These are phyloP conservation scores for Trametes cingulata DNA, from an alignment of 768 basidiomycete genomes.

Conservation along the genomic window DNA sequence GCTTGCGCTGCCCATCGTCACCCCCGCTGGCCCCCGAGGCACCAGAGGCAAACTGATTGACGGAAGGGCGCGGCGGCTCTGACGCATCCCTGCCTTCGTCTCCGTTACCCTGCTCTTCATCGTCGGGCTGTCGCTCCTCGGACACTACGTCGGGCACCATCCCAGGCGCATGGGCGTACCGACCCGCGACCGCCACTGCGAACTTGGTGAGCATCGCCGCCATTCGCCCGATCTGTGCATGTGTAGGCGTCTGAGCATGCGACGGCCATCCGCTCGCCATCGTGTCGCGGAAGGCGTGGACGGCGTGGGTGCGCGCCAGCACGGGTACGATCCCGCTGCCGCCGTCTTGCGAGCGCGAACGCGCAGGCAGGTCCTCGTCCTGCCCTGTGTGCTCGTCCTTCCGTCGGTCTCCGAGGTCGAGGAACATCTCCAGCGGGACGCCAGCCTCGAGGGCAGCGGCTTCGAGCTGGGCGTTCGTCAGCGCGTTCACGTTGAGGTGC, in stretches of 20 bases:
- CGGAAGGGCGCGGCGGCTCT: neutral
- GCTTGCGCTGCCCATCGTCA: neutral
- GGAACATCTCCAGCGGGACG: constrained; percentile 52
- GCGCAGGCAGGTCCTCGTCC: neutral
- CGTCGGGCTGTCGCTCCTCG: neutral
- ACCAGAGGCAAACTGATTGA: neutral
- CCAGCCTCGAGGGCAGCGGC: constrained; percentile 70
- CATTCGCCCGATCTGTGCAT: constrained; percentile 61
- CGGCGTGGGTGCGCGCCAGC: constrained; percentile 4
- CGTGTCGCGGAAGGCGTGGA: constrained; percentile 10
- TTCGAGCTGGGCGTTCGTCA: constrained; percentile 56
- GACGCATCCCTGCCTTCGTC: neutral
- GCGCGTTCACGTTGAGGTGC: constrained; percentile 63
- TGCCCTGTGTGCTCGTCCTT: neutral
- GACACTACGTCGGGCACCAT: constrained; percentile 5
- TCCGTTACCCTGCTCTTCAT: neutral
- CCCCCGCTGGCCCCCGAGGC: too few relatives aligned
- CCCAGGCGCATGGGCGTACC: constrained; percentile 23
- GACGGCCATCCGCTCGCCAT: constrained; percentile 26
- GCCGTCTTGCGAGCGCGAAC: neutral
- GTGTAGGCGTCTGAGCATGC: constrained; percentile 43
- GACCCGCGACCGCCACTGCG: constrained; percentile 41
- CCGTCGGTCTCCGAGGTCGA: constrained; percentile 20
- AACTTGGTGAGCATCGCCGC: constrained; percentile 53
- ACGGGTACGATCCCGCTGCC: neutral